Evolutionary conservation across 345 rosid genomes (phyloP), one percentile per base, ranked within the genome.

Genomic region (Citrus inodora): DNA sequence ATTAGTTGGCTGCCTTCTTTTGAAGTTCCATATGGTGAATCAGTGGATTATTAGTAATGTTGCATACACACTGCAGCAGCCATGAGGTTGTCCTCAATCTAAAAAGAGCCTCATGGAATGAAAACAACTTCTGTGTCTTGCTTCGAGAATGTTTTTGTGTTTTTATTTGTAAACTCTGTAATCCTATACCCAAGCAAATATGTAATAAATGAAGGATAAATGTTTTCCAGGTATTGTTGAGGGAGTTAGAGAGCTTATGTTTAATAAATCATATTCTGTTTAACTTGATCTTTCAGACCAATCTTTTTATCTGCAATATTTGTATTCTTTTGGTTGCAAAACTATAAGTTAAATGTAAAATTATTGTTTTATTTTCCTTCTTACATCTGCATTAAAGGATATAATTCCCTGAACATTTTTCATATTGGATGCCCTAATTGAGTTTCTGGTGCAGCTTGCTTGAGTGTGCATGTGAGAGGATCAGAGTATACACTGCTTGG

Each of bases 391-490:
- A 37, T 60, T 3, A 4, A 60, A 59, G 60, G 28, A 17, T 70
- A 37, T 60, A 51, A n/a, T 74, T 37, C 38, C 67, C n/a, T 22
- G 16, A 17, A 9, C 0, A 22, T 51, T 51, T 59, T 60, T 22
- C 35, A 28, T 58, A 25, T 63, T 68, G 76, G 55, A 67, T 67
- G 32, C 48, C 32, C 61, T 79, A 75, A 64, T 27, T 77, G 69
- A 66, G 75, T 71, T 80, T 17, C 77, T 82, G 37, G 8, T 83
- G 81, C 81, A 93, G 99, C 98, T 75, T 95, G 98, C 95, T 93
- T 87, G 72, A 84, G 96, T 30, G 94, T 92, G 71, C 96, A 89
- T 22, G 94, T 93, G 78, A 87, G 99, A 81, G 97, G 96, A 82
- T 92, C 94, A 32, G 99, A 95, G 80, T 89, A 91, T 79, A 84